phyloP scores from a whole-genome alignment of 441 rosid genomes.

The Pelargonium australe region DNA sequence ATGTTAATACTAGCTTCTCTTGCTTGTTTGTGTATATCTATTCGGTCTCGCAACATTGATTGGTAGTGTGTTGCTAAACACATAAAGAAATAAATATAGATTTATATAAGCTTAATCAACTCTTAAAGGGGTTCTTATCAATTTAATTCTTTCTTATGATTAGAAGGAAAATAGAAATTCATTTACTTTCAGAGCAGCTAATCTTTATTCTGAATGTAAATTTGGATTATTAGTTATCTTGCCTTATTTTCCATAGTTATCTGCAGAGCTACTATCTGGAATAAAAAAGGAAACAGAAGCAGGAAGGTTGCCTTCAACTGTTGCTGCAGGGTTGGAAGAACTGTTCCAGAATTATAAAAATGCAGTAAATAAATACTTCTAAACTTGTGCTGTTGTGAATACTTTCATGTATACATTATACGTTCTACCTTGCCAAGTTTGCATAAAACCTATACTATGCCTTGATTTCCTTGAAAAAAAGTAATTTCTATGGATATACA shows the following conservation, averaged over 20 bases:
- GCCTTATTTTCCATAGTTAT: constrained; percentile 24
- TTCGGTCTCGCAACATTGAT: background rate
- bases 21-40: background rate
- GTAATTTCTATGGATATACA: background rate
- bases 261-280: constrained; percentile 72
- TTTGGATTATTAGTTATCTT: constrained; percentile 10
- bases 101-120: background rate
- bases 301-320: constrained; percentile 65
- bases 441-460: too few relatives aligned
- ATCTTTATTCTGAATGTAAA: constrained; percentile 7
- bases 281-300: constrained; percentile 64
- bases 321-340: constrained; percentile 83
- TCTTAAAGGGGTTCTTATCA: background rate
- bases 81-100: background rate
- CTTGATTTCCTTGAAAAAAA: too few relatives aligned
- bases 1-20: background rate
- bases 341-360: constrained; percentile 79
- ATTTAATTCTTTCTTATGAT: background rate
- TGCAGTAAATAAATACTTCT: constrained; percentile 58
- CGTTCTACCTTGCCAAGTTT: background rate
- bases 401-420: constrained; percentile 18
- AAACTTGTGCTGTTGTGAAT: constrained; percentile 26
- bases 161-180: background rate
- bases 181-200: constrained; percentile 2
- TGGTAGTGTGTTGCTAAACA: background rate